Conservation (phyloP, 2,329 filamentous ascomycete species). For the Trichoderma koningiopsis region DNA sequence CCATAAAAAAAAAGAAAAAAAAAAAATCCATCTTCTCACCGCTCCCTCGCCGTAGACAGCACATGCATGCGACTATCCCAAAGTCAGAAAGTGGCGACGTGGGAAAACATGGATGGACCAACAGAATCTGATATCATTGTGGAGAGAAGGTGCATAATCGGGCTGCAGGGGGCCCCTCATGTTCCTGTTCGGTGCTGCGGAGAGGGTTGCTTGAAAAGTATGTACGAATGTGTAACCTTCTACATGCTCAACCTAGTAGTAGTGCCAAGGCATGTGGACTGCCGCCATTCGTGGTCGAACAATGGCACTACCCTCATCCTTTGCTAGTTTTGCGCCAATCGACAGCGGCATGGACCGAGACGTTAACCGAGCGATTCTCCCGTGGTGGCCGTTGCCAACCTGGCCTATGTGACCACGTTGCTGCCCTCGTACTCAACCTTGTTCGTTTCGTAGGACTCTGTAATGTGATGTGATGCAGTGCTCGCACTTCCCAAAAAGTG, state of each 20-base stretch:
- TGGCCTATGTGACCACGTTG: background rate
- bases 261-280: background rate
- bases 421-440: background rate
- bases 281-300: background rate
- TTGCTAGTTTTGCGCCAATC: background rate
- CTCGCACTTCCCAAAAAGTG: background rate
- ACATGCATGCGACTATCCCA: slow-evolving; percentile 21
- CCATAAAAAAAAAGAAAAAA: background rate
- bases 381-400: background rate
- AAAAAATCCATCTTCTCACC: slow-evolving; percentile 4
- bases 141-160: slow-evolving; percentile 14
- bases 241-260: background rate
- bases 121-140: slow-evolving; percentile 18
- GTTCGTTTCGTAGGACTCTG: background rate
- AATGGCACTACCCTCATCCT: background rate
- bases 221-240: background rate
- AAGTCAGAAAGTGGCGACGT: slow-evolving; percentile 17
- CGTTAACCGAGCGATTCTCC: background rate
- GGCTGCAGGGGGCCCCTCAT: slow-evolving; percentile 13
- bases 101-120: slow-evolving; percentile 10
- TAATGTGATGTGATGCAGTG: background rate
- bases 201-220: background rate
- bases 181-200: background rate
- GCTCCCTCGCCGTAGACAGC: slow-evolving; percentile 8
- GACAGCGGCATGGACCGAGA: background rate